A percentile compares a stretch with the other conserved stretches of the same genome.
phyloP scores from a whole-genome alignment of 805 yeast species.

The Lipomyces mesembrius region DNA sequence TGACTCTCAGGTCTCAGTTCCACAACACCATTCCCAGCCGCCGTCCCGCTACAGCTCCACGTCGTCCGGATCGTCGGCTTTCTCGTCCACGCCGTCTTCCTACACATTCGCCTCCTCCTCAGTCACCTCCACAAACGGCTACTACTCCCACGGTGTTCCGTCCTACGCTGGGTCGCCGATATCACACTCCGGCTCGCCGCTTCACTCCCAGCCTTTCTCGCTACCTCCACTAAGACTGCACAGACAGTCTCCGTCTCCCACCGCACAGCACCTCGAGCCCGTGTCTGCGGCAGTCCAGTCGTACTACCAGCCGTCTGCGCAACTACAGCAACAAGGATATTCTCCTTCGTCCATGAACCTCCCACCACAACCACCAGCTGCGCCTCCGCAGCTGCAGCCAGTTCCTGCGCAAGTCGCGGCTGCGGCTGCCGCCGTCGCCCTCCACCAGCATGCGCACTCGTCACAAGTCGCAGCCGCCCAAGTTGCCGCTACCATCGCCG shows the following conservation, averaged over 20 bases:
- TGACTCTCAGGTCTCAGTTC: not conserved
- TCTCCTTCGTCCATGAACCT: not conserved
- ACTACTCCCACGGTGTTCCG: not conserved
- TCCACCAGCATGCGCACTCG: constrained; percentile 5
- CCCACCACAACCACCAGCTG: not conserved
- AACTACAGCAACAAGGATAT: not conserved
- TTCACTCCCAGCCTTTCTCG: not conserved
- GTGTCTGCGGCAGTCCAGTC: not conserved
- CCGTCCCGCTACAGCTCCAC: not conserved
- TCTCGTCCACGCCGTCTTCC: not conserved
- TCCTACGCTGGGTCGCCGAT: not conserved
- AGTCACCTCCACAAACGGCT: not conserved
- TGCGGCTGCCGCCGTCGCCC: constrained; percentile 7
- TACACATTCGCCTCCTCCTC: not conserved
- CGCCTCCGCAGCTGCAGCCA: not conserved
- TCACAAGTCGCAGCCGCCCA: constrained; percentile 30
- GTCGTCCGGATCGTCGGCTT: not conserved
- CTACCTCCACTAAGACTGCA: not conserved
- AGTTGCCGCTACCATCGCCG: constrained; percentile 32
- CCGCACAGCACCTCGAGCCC: not conserved
- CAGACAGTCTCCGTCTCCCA: not conserved
- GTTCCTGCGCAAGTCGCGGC: constrained; percentile 1
- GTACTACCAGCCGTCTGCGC: constrained; percentile 2
- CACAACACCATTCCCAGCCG: constrained; percentile 6
- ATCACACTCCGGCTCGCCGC: not conserved